Evolutionary conservation across 2,329 filamentous ascomycete genomes (phyloP), one percentile per base, ranked within the genome.

Genomic region (Xylariales sp.): DNA sequence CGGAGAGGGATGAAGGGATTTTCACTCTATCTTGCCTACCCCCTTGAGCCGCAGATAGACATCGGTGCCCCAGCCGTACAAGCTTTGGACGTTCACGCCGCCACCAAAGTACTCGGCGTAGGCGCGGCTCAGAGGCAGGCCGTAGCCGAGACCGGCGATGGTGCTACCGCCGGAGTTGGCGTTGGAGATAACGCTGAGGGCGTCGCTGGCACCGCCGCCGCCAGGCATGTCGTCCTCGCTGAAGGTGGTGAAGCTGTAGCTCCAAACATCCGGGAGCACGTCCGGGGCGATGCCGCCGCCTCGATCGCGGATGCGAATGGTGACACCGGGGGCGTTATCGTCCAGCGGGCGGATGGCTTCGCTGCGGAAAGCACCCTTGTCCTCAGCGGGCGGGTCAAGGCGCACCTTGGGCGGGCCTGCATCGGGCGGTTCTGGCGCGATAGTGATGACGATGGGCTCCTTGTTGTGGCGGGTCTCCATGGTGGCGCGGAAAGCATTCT

Each of bases 61-160:
- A 54, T 85, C 81, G 5, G 78, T 81, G 4, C 78, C 93, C 93
- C 93, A 98, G 4, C 93, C 91, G 69, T 88, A 93, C 32, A 97
- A 64, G 58, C 88, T 96, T 71, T 98, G 91, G n/a, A 98, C 83
- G 5, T 83, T 83, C 41, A 98, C 93, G 3, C 90, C 90, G 1
- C 93, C 93, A 3, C 93, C 93, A 69, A 98, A 98, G 54, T 97
- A 98, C 67, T 98, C 91, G 1, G 93, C 93, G 56, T 98, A 98
- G 0, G 93, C 91, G 44, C 93, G 76, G 37, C 89, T 89, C 16
- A 98, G 65, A 2, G 93, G 93, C 45, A 98, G 59, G 1, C 93
- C 93, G 58, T 98, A 98, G 1, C 93, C 93, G 33, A 98, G 63
- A 0, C 93, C 93, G 0, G 93, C 93, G 42, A 98, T 94, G 30